These are phyloP conservation scores for Neonectria punicea DNA, from an alignment of 2,329 filamentous ascomycete species.

Conservation along the genomic window DNA sequence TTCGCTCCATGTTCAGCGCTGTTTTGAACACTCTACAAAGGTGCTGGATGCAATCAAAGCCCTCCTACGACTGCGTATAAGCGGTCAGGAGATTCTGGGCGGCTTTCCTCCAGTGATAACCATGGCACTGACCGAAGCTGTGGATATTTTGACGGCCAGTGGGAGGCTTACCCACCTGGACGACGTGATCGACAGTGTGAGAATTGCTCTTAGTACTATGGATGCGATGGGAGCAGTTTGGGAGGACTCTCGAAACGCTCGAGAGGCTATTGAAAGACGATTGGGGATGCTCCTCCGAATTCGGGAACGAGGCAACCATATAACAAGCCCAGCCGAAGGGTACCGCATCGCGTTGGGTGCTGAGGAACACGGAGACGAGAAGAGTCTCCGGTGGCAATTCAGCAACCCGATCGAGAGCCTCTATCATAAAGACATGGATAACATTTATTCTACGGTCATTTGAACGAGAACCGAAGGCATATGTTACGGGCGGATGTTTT, in stretches of 20 bases:
- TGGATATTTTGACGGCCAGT: slow-evolving; percentile 73
- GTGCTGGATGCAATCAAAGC: slow-evolving; percentile 60
- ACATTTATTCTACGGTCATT: slow-evolving; percentile 46
- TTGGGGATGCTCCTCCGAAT: slow-evolving; percentile 49
- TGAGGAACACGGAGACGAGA: slow-evolving; percentile 43
- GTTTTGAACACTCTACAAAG: slow-evolving; percentile 62
- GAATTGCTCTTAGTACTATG: slow-evolving; percentile 63
- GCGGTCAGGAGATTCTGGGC: slow-evolving; percentile 44
- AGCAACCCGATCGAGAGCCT: slow-evolving; percentile 47
- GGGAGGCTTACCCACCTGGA: slow-evolving; percentile 63
- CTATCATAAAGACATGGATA: slow-evolving; percentile 52
- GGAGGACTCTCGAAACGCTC: slow-evolving; percentile 65
- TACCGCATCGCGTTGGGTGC: slow-evolving; percentile 45
- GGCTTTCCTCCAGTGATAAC: slow-evolving; percentile 71
- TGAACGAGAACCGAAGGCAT: slow-evolving; percentile 26
- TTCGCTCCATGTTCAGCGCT: slow-evolving; percentile 57
- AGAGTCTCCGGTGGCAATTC: slow-evolving; percentile 50
- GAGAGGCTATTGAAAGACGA: slow-evolving; percentile 56
- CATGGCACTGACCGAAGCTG: slow-evolving; percentile 70
- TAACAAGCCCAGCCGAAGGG: slow-evolving; percentile 42
- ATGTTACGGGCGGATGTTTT: neutral
- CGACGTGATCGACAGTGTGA: slow-evolving; percentile 63
- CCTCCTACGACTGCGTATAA: slow-evolving; percentile 51
- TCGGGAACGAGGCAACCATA: slow-evolving; percentile 45
- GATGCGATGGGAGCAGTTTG: slow-evolving; percentile 68